Evolutionary conservation across 495 filamentous ascomycete genomes (phyloP).

Genomic region (Bacidia rubella): DNA sequence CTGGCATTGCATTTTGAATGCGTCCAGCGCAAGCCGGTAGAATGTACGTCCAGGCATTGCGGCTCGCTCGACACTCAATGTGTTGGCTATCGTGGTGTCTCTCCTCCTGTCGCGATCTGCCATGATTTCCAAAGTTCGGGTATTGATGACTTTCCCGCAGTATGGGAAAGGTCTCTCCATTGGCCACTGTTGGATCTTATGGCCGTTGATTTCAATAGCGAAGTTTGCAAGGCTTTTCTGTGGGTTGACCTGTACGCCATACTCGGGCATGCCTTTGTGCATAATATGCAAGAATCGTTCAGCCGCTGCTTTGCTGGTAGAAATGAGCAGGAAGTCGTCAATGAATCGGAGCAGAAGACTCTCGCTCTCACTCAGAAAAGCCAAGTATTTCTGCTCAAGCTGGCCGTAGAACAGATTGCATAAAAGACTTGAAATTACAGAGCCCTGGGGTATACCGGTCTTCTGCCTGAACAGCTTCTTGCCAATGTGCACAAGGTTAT

Average conservation of each 20-base stretch:
- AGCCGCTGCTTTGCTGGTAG: constrained; percentile 49
- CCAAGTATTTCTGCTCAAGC: constrained; percentile 54
- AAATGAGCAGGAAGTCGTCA: constrained; percentile 88
- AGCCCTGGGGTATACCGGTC: constrained; percentile 84
- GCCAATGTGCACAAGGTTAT: constrained; percentile 78
- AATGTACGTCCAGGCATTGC: constrained; percentile 58
- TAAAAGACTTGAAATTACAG: constrained; percentile 66
- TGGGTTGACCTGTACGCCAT: constrained; percentile 65
- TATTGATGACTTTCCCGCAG: constrained; percentile 69
- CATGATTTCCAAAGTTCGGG: constrained; percentile 57
- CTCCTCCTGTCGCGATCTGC: constrained; percentile 41
- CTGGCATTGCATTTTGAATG: constrained; percentile 77
- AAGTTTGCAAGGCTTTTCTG: constrained; percentile 83
- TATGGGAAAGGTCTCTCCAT: constrained; percentile 58
- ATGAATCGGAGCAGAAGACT: constrained; percentile 67
- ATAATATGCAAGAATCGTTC: constrained; percentile 60
- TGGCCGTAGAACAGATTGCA: constrained; percentile 94
- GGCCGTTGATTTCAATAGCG: constrained; percentile 43
- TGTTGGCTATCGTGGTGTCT: constrained; percentile 33
- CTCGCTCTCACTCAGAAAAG: constrained; percentile 46
- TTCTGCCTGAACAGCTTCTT: constrained; percentile 84
- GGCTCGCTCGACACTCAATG: constrained; percentile 63
- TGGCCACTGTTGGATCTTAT: constrained; percentile 35
- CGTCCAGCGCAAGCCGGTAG: constrained; percentile 60
- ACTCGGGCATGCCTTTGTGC: constrained; percentile 61